Evolutionary conservation across 2,329 filamentous ascomycete species (phyloP).

Genomic region (Sarocladium kiliense): DNA sequence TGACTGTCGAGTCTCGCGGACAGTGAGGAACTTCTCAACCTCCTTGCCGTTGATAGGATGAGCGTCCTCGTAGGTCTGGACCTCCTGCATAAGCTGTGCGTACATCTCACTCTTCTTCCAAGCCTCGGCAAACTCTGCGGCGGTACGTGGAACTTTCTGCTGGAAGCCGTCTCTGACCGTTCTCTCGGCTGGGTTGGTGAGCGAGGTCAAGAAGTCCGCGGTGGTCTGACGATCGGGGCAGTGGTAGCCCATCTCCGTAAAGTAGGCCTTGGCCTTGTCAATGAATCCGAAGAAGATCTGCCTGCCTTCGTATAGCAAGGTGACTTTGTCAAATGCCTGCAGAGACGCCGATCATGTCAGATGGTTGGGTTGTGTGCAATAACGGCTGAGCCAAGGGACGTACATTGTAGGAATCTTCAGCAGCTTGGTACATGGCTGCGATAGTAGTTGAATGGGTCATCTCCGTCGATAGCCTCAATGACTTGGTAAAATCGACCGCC

Average conservation of each 20-base stretch:
- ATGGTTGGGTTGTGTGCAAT: too few relatives aligned
- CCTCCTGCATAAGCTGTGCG: not conserved
- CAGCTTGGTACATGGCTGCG: conserved; percentile 56
- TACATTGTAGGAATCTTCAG: conserved; percentile 5
- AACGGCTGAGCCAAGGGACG: conserved; percentile 35
- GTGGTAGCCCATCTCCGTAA: conserved; percentile 32
- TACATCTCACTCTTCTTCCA: not conserved
- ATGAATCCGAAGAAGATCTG: conserved; percentile 59
- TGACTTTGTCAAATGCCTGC: conserved; percentile 64
- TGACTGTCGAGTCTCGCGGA: not conserved
- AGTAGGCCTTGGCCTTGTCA: conserved; percentile 52
- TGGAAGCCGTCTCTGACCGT: conserved; percentile 54
- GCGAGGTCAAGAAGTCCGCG: conserved; percentile 65
- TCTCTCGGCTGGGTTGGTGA: conserved; percentile 61
- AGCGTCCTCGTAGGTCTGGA: not conserved
- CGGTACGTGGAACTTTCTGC: conserved; percentile 40
- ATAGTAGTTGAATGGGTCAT: conserved; percentile 18
- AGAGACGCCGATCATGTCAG: too few relatives aligned
- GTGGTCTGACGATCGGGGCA: conserved; percentile 49
- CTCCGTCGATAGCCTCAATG: conserved; percentile 52
- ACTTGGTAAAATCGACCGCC: conserved; percentile 56
- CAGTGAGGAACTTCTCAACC: not conserved
- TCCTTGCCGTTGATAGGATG: not conserved
- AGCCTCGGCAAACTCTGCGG: conserved; percentile 1
- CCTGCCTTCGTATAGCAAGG: conserved; percentile 60